These are phyloP conservation scores for Alternaria incomplexa DNA, from an alignment of 2,329 filamentous ascomycete genomes.

Conservation along the genomic window DNA sequence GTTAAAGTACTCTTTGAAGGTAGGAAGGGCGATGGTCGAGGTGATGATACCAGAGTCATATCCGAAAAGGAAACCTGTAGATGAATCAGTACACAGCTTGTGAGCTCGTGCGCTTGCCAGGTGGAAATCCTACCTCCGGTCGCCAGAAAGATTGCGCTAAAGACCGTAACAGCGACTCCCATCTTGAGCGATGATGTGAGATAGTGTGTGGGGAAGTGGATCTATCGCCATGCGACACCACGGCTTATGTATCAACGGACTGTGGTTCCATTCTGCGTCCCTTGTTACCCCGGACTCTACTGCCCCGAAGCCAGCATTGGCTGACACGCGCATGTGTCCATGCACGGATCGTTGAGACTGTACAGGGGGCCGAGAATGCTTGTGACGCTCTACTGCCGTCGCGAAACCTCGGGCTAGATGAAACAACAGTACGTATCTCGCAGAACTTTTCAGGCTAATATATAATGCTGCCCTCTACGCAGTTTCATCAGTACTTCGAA, in stretches of 20 bases:
- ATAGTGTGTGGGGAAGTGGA: background rate
- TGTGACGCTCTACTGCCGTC: background rate
- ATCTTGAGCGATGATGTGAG: slow-evolving; percentile 11
- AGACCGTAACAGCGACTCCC: slow-evolving; percentile 23
- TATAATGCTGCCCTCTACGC: background rate
- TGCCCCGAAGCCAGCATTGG: background rate
- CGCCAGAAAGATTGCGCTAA: slow-evolving; percentile 25
- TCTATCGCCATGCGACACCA: background rate
- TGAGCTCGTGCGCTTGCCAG: background rate
- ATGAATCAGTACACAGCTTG: background rate
- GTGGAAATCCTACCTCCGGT: slow-evolving; percentile 13
- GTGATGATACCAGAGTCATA: slow-evolving; percentile 45
- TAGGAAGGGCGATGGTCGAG: slow-evolving; percentile 36
- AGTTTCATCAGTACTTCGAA: background rate
- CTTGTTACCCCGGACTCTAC: background rate
- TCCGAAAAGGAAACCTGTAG: slow-evolving; percentile 31
- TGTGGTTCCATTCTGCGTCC: background rate
- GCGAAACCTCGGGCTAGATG: background rate
- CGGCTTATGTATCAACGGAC: background rate
- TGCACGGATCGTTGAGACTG: background rate
- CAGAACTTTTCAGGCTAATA: background rate
- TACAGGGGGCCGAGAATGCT: background rate
- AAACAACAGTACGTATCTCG: background rate
- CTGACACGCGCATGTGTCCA: background rate
- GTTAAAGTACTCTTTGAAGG: slow-evolving; percentile 39